phyloP scores from a whole-genome alignment of 2,329 filamentous ascomycete species.

The Alternaria gansuensis region DNA sequence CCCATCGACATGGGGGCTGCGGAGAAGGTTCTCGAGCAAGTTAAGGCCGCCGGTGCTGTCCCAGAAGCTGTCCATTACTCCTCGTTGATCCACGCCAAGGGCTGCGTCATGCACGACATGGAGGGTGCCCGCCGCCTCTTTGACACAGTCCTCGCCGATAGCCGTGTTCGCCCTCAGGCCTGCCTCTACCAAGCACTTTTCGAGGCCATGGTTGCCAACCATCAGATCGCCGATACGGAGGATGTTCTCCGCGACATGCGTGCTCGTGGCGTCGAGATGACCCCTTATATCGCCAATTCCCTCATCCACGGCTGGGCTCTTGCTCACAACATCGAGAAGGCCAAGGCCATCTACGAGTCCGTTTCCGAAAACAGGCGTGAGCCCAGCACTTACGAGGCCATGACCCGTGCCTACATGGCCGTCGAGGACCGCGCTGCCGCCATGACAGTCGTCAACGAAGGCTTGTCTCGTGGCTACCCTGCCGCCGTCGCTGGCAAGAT shows the following conservation, averaged over 20 bases:
- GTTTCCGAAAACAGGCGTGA: slow-evolving; percentile 82
- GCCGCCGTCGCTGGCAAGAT: slow-evolving; percentile 93
- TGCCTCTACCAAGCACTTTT: slow-evolving; percentile 97
- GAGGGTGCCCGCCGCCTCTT: slow-evolving; percentile 83
- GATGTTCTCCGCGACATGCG: slow-evolving; percentile 79
- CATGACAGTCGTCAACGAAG: slow-evolving; percentile 83
- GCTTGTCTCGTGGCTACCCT: slow-evolving; percentile 89
- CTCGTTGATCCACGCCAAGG: slow-evolving; percentile 92
- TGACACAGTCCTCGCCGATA: slow-evolving; percentile 76
- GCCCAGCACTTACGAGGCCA: slow-evolving; percentile 97
- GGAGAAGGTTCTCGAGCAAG: slow-evolving; percentile 80
- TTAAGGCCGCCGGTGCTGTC: slow-evolving; percentile 75
- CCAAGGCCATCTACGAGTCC: slow-evolving; percentile 79
- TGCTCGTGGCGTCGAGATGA: slow-evolving; percentile 78
- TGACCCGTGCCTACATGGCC: slow-evolving; percentile 91
- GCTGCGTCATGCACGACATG: slow-evolving; percentile 93
- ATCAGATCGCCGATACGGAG: slow-evolving; percentile 76
- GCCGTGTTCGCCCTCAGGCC: slow-evolving; percentile 74
- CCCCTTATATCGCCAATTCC: slow-evolving; percentile 97
- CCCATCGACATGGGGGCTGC: slow-evolving; percentile 89
- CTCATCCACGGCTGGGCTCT: slow-evolving; percentile 96
- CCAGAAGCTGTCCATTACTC: slow-evolving; percentile 96
- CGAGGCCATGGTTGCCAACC: slow-evolving; percentile 95
- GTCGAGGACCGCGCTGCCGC: slow-evolving; percentile 81
- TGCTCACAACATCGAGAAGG: slow-evolving; percentile 80